Evolutionary conservation across 371 early-diverging fungal species (phyloP).

Genomic region (Conidiobolus incongruus): DNA sequence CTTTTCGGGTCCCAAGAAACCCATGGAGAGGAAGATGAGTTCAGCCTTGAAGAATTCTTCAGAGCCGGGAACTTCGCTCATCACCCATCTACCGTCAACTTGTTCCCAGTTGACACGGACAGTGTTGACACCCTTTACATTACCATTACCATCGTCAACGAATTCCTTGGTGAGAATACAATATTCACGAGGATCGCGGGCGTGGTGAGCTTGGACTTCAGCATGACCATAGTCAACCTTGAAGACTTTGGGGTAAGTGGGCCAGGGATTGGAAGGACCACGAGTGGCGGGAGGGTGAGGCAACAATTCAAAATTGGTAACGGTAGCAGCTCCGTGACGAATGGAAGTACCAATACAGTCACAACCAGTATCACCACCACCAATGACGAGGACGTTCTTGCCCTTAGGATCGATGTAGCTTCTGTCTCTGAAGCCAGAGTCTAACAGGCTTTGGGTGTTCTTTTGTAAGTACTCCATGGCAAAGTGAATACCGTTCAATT

Average conservation of each 20-base stretch:
- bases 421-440: slow-evolving; percentile 38
- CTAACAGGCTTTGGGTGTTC: slow-evolving; percentile 69
- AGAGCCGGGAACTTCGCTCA: slow-evolving; percentile 64
- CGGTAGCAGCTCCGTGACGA: slow-evolving; percentile 74
- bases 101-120: slow-evolving; percentile 88
- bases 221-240: slow-evolving; percentile 90
- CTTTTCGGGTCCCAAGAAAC: slow-evolving; percentile 89
- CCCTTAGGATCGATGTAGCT: slow-evolving; percentile 66
- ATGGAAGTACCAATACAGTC: slow-evolving; percentile 90
- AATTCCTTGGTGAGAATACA: slow-evolving; percentile 84
- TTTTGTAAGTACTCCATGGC: slow-evolving; percentile 91
- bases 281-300: slow-evolving; percentile 71
- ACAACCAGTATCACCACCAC: slow-evolving; percentile 94
- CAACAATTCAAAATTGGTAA: slow-evolving; percentile 88
- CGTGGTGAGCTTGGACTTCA: slow-evolving; percentile 67
- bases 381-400: slow-evolving; percentile 89
- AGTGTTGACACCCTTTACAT: slow-evolving; percentile 77
- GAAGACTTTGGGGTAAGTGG: slow-evolving; percentile 82
- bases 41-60: slow-evolving; percentile 73
- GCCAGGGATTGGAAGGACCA: slow-evolving; percentile 88
- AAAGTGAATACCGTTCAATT: slow-evolving; percentile 79
- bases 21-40: slow-evolving; percentile 82
- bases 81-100: slow-evolving; percentile 61
- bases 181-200: slow-evolving; percentile 87
- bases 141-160: slow-evolving; percentile 56